These are phyloP conservation scores for Acrocalymma vagum DNA, from an alignment of 2,329 filamentous ascomycete species.

Conservation along the genomic window DNA sequence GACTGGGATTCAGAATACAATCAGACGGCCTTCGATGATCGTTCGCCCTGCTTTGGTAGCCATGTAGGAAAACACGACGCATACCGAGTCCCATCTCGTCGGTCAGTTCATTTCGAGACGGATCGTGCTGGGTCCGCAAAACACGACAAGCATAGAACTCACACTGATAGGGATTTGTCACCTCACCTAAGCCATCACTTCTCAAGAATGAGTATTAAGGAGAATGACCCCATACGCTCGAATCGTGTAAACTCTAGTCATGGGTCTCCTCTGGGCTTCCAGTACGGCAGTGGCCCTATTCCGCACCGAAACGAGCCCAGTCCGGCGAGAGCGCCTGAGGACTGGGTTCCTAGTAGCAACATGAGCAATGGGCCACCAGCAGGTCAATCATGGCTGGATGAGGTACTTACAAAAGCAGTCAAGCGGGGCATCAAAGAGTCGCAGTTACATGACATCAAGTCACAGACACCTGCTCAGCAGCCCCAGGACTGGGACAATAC, in stretches of 20 bases:
- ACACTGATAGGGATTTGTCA: neutral
- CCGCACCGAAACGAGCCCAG: slow-evolving; percentile 11
- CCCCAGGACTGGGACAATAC: neutral
- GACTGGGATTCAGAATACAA: slow-evolving; percentile 2
- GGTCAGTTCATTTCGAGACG: no score
- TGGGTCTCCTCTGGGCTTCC: slow-evolving; percentile 21
- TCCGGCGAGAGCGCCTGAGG: slow-evolving; percentile 4
- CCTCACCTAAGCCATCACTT: no score
- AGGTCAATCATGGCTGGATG: slow-evolving; percentile 24
- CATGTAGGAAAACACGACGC: no score
- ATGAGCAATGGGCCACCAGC: slow-evolving; percentile 6
- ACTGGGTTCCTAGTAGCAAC: neutral
- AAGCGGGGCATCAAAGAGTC: slow-evolving; percentile 30
- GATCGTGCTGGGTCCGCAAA: no score
- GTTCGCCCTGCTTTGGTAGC: slow-evolving; percentile 4
- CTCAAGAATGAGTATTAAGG: no score
- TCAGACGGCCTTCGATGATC: slow-evolving; percentile 24
- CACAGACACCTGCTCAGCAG: slow-evolving; percentile 1
- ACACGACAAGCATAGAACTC: no score
- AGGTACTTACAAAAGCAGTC: slow-evolving; percentile 26
- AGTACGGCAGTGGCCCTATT: slow-evolving; percentile 39
- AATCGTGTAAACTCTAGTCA: no score
- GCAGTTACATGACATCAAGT: slow-evolving; percentile 6
- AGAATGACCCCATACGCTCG: no score
- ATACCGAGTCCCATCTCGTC: no score